Evolutionary conservation across 1,139 yeast genomes (phyloP).

Genomic region (Candida sojae): DNA sequence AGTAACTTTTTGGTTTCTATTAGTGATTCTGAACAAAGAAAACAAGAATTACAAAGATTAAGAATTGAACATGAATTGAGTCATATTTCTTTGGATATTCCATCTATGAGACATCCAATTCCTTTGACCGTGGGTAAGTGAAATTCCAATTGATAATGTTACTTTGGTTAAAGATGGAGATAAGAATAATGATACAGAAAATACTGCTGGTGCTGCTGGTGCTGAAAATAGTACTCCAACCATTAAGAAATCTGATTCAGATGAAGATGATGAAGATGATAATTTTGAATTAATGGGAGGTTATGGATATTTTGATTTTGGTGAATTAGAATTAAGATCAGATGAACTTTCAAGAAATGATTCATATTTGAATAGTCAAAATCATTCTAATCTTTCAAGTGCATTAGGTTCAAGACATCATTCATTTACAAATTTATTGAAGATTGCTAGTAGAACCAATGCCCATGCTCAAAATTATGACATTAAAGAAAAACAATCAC

Average conservation of each 20-base stretch:
- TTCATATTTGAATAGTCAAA: slow-evolving; percentile 30
- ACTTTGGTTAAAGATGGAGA: slow-evolving; percentile 8
- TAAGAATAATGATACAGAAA: neutral
- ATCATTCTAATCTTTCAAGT: slow-evolving; percentile 20
- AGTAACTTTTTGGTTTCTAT: slow-evolving; percentile 35
- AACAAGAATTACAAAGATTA: slow-evolving; percentile 34
- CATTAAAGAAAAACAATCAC: slow-evolving; percentile 29
- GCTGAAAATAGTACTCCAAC: too few species aligned
- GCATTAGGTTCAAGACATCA: slow-evolving; percentile 31
- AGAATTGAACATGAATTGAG: slow-evolving; percentile 40
- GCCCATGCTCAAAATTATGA: slow-evolving; percentile 15
- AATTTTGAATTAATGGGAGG: slow-evolving; percentile 58
- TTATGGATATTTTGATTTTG: slow-evolving; percentile 75
- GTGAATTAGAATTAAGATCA: slow-evolving; percentile 45
- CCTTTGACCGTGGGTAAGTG: slow-evolving; percentile 25
- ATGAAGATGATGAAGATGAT: slow-evolving; percentile 13
- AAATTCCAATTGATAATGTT: slow-evolving; percentile 20
- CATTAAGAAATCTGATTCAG: neutral
- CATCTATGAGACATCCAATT: slow-evolving; percentile 41
- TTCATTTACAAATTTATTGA: slow-evolving; percentile 30
- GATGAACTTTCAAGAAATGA: slow-evolving; percentile 32
- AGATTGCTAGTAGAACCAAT: slow-evolving; percentile 11
- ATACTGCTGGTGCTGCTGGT: neutral
- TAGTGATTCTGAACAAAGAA: slow-evolving; percentile 37
- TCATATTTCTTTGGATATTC: slow-evolving; percentile 26